Conservation (phyloP, 306 rosid genomes). For the Sechiopsis laciniata region DNA sequence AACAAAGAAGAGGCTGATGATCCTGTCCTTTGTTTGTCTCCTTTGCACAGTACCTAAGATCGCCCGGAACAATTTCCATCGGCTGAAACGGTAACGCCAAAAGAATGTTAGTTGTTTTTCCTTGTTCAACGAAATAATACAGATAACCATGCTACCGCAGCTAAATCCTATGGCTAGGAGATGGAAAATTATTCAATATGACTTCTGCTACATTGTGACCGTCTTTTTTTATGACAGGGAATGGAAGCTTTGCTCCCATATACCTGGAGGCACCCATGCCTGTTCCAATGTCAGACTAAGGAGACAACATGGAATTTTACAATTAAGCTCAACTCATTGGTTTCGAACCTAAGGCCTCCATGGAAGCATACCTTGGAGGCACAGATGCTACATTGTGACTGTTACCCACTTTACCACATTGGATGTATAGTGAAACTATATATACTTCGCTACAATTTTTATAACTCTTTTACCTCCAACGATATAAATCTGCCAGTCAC, state of each 20-base stretch:
- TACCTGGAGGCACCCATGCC: too few species aligned
- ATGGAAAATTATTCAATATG: not conserved
- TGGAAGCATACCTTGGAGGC: too few species aligned
- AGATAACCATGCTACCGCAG: not conserved
- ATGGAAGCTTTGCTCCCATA: too few species aligned
- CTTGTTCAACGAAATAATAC: not conserved
- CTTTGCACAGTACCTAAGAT: slow-evolving; percentile 35
- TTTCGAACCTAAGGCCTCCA: too few species aligned
- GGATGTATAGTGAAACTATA: not conserved
- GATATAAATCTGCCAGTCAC: not conserved
- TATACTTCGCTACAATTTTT: not conserved
- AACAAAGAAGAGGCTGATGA: slow-evolving; percentile 45
- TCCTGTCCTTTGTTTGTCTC: slow-evolving; percentile 38
- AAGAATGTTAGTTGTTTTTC: slow-evolving; percentile 1
- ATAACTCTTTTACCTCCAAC: not conserved
- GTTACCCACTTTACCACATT: not conserved
- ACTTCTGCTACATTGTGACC: not conserved
- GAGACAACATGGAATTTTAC: too few species aligned
- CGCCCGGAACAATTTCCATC: slow-evolving; percentile 41
- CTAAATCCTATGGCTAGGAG: not conserved
- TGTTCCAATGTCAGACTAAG: too few species aligned
- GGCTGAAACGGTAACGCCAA: slow-evolving; percentile 35
- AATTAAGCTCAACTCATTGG: too few species aligned
- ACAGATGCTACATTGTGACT: not conserved
- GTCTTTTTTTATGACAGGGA: too few species aligned